Evolutionary conservation across 768 basidiomycete species (phyloP), one percentile per base, ranked within the genome.

Genomic region (Suillus ampliporus): DNA sequence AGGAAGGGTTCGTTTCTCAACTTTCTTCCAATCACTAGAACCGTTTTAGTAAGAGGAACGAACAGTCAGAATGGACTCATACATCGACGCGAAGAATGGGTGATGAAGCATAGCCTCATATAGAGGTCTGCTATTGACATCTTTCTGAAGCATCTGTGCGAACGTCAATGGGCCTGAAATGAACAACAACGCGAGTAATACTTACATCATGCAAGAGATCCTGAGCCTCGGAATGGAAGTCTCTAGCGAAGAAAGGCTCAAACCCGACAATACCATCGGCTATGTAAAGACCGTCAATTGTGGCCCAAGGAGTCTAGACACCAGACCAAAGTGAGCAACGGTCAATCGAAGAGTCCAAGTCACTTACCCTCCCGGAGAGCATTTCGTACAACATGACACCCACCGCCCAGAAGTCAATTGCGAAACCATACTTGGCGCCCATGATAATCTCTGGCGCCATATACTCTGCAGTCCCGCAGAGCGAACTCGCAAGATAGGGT

Each of bases 321-420:
- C 9, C 46, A 50, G 40, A 59, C 9, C 46, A 50, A 48, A 19
- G n/a, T 60, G 14, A 35, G 34, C 17, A 5, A 34, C 9, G 4
- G 10, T 51, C 26, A 10, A 56, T 40, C 10, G 17, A 28, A 54
- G 9, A 37, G 43, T 26, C 5, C 6, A 59, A 23, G 21, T 4
- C 34, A 41, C 63, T 60, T 47, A 57, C 65, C 53, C 10, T 40
- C 23, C 65, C 65, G 2, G 35, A 11, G 10, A 65, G 51, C 65
- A 65, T 65, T 53, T 60, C 58, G 28, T 64, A 64, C 28, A 65
- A 26, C 19, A 64, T 64, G 19, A 65, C 28, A 15, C 63, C 65
- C 10, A 63, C 40, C 1, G 65, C 65, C 65, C 65, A 65, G n/a
- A 60, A 65, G 37, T 65, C 65, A n/a, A 65, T 58, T 13, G 48